These are phyloP conservation scores for Jatropha multifida DNA, from an alignment of 441 rosid genomes.

Conservation along the genomic window DNA sequence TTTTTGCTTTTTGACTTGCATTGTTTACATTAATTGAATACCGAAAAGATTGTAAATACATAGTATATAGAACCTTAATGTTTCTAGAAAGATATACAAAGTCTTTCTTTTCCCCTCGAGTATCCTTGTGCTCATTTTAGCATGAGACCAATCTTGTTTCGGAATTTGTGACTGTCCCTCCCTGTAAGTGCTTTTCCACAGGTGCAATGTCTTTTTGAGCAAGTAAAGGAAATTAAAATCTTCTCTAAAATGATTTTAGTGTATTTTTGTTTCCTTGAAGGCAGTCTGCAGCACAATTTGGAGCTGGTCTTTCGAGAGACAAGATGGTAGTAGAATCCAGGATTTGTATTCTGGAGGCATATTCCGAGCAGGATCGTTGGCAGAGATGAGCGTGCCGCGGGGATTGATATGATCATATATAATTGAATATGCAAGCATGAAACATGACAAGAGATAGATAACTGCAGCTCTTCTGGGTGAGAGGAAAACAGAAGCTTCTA, in stretches of 20 bases:
- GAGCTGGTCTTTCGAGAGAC: neutral
- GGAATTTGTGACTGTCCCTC: too few relatives aligned
- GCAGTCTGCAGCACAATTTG: conserved; percentile 5
- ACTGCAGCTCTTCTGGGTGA: neutral
- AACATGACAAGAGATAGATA: neutral
- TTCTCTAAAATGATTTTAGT: neutral
- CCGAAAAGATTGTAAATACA: neutral
- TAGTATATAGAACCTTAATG: neutral
- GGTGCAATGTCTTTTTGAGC: neutral
- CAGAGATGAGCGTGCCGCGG: neutral
- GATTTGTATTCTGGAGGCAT: neutral
- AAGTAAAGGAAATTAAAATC: neutral
- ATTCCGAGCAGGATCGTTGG: neutral
- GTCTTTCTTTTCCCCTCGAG: too few relatives aligned
- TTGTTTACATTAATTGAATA: neutral
- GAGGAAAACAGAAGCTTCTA: neutral
- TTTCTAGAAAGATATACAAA: neutral
- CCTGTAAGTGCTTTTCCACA: too few relatives aligned
- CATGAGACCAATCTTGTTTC: too few relatives aligned
- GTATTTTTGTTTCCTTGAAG: conserved; percentile 13
- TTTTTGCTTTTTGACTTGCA: neutral
- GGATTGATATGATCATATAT: neutral
- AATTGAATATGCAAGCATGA: neutral
- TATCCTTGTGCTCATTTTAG: too few relatives aligned
- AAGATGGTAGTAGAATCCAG: neutral